Base-by-base conservation (phyloP, 192 early-diverging fungal species). In the Coemansia sp. region DNA sequence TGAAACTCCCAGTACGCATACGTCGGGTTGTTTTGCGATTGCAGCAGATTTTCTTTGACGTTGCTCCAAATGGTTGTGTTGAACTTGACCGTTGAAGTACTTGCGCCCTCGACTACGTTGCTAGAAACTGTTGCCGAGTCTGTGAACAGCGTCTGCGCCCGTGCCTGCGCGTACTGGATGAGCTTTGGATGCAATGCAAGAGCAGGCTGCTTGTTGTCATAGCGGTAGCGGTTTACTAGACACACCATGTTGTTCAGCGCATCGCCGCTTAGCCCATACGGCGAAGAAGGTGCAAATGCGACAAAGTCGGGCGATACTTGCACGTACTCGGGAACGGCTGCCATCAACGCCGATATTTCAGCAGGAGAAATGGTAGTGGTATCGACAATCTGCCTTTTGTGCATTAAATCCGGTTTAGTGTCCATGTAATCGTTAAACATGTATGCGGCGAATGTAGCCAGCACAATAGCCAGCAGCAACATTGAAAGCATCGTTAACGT, bases 231-330 rank as follows among this genome's bases (percentile, higher is more conserved):
- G 58, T 75, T 81, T 9, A 67, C 62, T 9, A 81, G 59, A 23
- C 78, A 81, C 52, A 66, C 45, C 55, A 81, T 75, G 56, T 75
- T 66, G 61, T 81, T 81, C 14, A 81, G 53, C 2, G 55, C 66
- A 14, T 58, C 53, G 32, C 41, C 46, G 42, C 59, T 62, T 7
- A 75, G 49, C 9, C 78, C 78, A 6, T 46, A 33, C 0, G 69
- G 55, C 19, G 66, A 56, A 2, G 73, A 67, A 7, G 72, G 72
- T 2, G 65, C 78, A 32, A 65, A 60, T 8, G 78, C 78, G 9
- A 81, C 78, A 57, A 61, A 57, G 55, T 81, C 78, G 5, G 78
- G 78, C 5, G 73, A 72, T 4, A 81, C 73, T 17, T 69, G 53
- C 22, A 81, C 56, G 40, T 81, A 81, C 41, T 81, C 78, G 5